Evolutionary conservation across 805 yeast species (phyloP), one percentile per base, ranked within the genome.

Genomic region (Metschnikowia picachoensis): DNA sequence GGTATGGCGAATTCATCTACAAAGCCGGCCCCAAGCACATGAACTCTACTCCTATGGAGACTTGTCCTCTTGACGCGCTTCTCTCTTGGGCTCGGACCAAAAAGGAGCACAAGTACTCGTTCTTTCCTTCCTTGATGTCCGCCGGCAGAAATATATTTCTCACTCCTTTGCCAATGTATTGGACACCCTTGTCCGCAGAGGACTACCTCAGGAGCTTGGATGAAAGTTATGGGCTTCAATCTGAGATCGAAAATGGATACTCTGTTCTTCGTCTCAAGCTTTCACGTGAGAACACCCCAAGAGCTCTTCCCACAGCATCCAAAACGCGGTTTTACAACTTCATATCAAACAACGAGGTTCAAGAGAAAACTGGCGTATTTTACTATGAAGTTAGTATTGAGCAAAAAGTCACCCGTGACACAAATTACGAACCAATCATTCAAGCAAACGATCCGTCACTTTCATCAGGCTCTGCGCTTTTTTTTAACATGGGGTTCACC

Each of bases 311-410:
- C 1, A 38, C 38, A 13, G 28, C 15, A 10, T 29, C 39, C 41
- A 50, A 47, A 32, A 50, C 50, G 20, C 56, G 60, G 28, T 68
- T 58, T 53, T 64, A 53, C 53, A 72, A 72, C 52, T 72, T 72
- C 51, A 63, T 72, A 20, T 51, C 72, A 12, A 69, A 72, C 45
- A 63, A 64, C 41, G 64, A 67, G 4, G 59, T 72, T 6, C 48
- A 52, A 14, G 57, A 67, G 3, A 55, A 65, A 3, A 57, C 65
- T 2, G 76, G 77, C 1, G 49, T 72, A 1, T 72, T 59, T 51
- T 72, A 72, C 50, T 72, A 70, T 50, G 77, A 72, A 48, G 63
- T 68, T 4, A 66, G 64, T 44, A 58, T 71, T 11, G 60, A 55
- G 39, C 77, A 72, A 51, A 60, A 58, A 13, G 57, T 64, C 28